A percentile compares a stretch with the other conserved stretches of the same genome.
Evolutionary conservation across 2,329 filamentous ascomycete genomes (phyloP).

Genomic region (Trichoderma arundinaceum): DNA sequence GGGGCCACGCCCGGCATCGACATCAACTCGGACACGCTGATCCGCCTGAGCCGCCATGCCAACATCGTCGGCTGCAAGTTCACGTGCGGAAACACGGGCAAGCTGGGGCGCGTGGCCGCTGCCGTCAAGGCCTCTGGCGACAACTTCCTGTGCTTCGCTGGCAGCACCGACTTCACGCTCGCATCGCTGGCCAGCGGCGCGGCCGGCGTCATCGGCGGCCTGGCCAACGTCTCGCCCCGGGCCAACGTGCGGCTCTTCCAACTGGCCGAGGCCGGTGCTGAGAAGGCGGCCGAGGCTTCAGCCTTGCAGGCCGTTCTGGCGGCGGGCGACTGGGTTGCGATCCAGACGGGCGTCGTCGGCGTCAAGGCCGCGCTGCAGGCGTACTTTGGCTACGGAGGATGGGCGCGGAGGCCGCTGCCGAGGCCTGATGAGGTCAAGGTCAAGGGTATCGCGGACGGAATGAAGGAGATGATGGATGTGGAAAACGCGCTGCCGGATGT

Average conservation of each 20-base stretch:
- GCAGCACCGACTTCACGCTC: slow-evolving; percentile 74
- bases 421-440: slow-evolving; percentile 31
- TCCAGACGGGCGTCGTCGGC: slow-evolving; percentile 72
- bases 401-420: slow-evolving; percentile 41
- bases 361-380: slow-evolving; percentile 71
- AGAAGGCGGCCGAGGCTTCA: slow-evolving; percentile 68
- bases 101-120: slow-evolving; percentile 67
- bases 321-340: slow-evolving; percentile 73
- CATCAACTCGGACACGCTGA: slow-evolving; percentile 66
- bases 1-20: slow-evolving; percentile 68
- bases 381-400: slow-evolving; percentile 72
- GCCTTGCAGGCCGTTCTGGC: slow-evolving; percentile 69
- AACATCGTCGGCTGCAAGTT: slow-evolving; percentile 74
- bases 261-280: slow-evolving; percentile 62
- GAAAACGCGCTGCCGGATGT: slow-evolving; percentile 34
- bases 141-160: slow-evolving; percentile 72
- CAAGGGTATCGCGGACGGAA: slow-evolving; percentile 33
- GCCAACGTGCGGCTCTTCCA: slow-evolving; percentile 66
- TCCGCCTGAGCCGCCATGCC: slow-evolving; percentile 63
- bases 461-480: slow-evolving; percentile 36
- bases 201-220: slow-evolving; percentile 72
- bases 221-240: slow-evolving; percentile 74
- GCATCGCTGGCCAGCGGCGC: slow-evolving; percentile 72
- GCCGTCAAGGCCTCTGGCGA: slow-evolving; percentile 54
- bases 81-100: slow-evolving; percentile 73